These are phyloP conservation scores for Talaromyces pinophilus DNA, from an alignment of 2,329 filamentous ascomycete genomes.

Conservation along the genomic window DNA sequence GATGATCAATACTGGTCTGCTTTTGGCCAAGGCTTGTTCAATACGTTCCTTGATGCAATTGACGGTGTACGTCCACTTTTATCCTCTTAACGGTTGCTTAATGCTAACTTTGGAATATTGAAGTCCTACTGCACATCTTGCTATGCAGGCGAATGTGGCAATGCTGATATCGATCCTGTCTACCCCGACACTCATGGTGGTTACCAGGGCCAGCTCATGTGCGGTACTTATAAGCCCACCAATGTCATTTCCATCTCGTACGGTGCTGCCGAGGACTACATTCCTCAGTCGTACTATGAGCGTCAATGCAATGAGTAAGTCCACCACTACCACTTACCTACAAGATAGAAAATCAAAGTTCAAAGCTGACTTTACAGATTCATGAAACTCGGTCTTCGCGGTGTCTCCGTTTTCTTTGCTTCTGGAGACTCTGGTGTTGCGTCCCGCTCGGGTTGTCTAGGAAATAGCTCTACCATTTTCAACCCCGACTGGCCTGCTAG, in stretches of 20 bases:
- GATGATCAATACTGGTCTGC: slow-evolving; percentile 50
- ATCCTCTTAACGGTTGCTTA: not conserved
- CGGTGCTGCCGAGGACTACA: slow-evolving; percentile 55
- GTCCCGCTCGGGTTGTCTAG: slow-evolving; percentile 19
- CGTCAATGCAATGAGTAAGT: slow-evolving; percentile 45
- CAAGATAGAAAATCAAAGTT: not conserved
- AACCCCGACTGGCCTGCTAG: slow-evolving; percentile 23
- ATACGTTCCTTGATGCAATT: slow-evolving; percentile 56
- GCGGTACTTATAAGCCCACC: slow-evolving; percentile 44
- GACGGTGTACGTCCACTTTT: slow-evolving; percentile 43
- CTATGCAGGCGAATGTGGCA: slow-evolving; percentile 54
- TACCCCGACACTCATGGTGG: slow-evolving; percentile 52
- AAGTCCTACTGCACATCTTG: slow-evolving; percentile 55
- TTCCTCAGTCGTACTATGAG: slow-evolving; percentile 57
- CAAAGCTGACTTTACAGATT: slow-evolving; percentile 11
- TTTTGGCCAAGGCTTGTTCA: slow-evolving; percentile 38
- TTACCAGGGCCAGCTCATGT: slow-evolving; percentile 51
- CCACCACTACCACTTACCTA: not conserved
- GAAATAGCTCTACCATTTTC: slow-evolving; percentile 21
- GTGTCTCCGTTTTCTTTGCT: slow-evolving; percentile 35
- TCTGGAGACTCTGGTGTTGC: slow-evolving; percentile 34
- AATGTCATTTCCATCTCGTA: slow-evolving; percentile 62
- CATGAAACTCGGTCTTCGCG: slow-evolving; percentile 43
- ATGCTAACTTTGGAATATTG: not conserved
- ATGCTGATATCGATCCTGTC: slow-evolving; percentile 53